phyloP scores from a whole-genome alignment of 768 basidiomycete species.

The Naganishia vaughanmartiniae region DNA sequence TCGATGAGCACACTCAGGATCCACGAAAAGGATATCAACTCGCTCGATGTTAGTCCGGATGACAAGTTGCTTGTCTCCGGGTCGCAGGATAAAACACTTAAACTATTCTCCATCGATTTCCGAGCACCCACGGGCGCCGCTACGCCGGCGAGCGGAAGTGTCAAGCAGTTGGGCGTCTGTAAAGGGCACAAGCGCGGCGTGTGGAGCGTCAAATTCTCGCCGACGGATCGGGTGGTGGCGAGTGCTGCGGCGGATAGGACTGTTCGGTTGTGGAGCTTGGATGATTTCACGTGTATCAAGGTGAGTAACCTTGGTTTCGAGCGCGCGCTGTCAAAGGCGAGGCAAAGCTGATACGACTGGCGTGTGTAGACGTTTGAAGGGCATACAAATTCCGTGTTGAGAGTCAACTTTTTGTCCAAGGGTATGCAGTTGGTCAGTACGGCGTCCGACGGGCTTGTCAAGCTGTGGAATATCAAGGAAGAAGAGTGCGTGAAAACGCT shows the following conservation, averaged over 20 bases:
- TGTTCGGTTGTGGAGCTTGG: conserved; percentile 87
- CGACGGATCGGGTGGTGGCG: conserved; percentile 76
- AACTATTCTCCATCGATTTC: conserved; percentile 77
- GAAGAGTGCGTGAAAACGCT: conserved; percentile 84
- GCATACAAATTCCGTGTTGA: conserved; percentile 91
- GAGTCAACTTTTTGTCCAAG: conserved; percentile 81
- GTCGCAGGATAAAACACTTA: conserved; percentile 92
- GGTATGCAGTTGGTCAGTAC: conserved; percentile 84
- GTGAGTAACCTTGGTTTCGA: conserved; percentile 43
- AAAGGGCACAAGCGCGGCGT: conserved; percentile 96
- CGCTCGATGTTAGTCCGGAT: conserved; percentile 86
- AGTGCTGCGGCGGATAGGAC: conserved; percentile 95
- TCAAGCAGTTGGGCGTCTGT: conserved; percentile 77
- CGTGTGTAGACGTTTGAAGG: conserved; percentile 83
- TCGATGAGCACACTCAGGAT: conserved; percentile 83
- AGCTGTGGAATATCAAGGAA: conserved; percentile 86
- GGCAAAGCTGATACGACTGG: not conserved
- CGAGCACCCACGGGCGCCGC: conserved; percentile 39
- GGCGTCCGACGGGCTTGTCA: conserved; percentile 91
- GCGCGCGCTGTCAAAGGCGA: not conserved
- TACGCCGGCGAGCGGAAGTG: conserved; percentile 61
- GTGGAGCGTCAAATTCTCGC: conserved; percentile 88
- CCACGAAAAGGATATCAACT: conserved; percentile 98
- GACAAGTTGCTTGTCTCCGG: conserved; percentile 85
- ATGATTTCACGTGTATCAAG: conserved; percentile 84